A percentile compares a stretch with the other conserved stretches of the same genome.
These are phyloP conservation scores for Rhododendron griersonianum DNA, from an alignment of 148 eudicot species.

Conservation along the genomic window DNA sequence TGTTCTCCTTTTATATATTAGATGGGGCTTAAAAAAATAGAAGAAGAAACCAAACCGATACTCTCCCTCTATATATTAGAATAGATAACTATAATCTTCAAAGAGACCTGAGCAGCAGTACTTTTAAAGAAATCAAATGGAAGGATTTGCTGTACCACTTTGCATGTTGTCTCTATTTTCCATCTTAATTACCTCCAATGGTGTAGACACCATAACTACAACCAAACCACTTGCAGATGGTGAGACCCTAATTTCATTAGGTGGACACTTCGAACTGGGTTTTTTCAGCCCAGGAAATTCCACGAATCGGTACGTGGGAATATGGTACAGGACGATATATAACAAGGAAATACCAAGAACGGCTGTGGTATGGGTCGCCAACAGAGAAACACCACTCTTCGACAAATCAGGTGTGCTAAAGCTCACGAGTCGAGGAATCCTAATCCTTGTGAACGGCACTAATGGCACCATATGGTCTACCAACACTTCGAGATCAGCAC, in stretches of 20 bases:
- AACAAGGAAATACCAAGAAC: neutral
- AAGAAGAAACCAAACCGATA: no score
- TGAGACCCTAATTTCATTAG: neutral
- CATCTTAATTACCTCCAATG: neutral
- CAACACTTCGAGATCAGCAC: neutral
- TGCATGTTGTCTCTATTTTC: neutral
- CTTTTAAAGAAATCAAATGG: neutral
- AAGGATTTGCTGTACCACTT: neutral
- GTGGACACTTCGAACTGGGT: neutral
- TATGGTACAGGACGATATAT: conserved; percentile 18
- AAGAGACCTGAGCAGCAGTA: neutral
- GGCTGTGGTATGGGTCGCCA: conserved; percentile 26
- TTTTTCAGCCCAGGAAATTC: neutral
- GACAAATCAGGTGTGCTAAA: conserved; percentile 15
- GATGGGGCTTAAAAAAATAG: no score
- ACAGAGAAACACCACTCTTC: conserved; percentile 13
- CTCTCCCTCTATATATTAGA: neutral
- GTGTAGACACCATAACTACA: neutral
- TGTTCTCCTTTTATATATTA: no score
- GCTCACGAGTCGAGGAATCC: conserved; percentile 1
- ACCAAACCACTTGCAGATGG: neutral
- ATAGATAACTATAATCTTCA: neutral
- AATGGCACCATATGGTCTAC: conserved; percentile 19
- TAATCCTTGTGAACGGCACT: conserved; percentile 1
- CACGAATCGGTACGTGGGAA: neutral